Base-by-base conservation (phyloP, 2,329 filamentous ascomycete species). In the Cryphonectria parasitica region DNA sequence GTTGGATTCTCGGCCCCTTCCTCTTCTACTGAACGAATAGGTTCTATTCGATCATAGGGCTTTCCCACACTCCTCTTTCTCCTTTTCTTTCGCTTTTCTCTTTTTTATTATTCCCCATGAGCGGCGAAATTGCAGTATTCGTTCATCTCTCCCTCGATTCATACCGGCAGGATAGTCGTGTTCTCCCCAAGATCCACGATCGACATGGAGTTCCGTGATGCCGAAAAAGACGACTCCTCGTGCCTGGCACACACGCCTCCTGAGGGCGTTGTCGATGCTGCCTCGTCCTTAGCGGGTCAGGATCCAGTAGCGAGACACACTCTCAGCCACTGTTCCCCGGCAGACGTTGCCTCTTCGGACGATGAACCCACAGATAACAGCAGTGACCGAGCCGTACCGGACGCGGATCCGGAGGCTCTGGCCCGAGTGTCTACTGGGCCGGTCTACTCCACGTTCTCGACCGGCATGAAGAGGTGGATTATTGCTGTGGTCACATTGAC, bases 401-500 rank as follows among this genome's bases (percentile, higher is more conserved):
- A 70, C 66, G 54, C 71, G 62, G 70, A 69, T 2, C 66, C 74
- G 28, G 79, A 81, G 71, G 74, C 74, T 2, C 76, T 83, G 6
- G 77, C 74, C 3, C 80, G 78, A 3, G 78, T 80, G 36, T 76
- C 78, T 10, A 82, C 78, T 66, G 82, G 82, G 0, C 82, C 82
- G 6, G 77, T 77, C 3, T 84, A 84, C 75, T 82, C 75, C 69
- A 77, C 79, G 62, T 84, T 84, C 75, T 79, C 81, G 5, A 75
- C 72, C 19, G 56, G 75, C 17, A 84, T 82, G 74, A 88, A 84
- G 76, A 77, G 81, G 74, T 88, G 85, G 81, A 85, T 90, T 71
- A 81, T 86, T 45, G 75, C 78, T 65, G 85, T 90, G 83, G 85
- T 86, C 68, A 83, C 83, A 45, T 75, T 85, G 61, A 83, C 85